Evolutionary conservation across 148 eudicot genomes (phyloP).

Genomic region (Chenopodium album): DNA sequence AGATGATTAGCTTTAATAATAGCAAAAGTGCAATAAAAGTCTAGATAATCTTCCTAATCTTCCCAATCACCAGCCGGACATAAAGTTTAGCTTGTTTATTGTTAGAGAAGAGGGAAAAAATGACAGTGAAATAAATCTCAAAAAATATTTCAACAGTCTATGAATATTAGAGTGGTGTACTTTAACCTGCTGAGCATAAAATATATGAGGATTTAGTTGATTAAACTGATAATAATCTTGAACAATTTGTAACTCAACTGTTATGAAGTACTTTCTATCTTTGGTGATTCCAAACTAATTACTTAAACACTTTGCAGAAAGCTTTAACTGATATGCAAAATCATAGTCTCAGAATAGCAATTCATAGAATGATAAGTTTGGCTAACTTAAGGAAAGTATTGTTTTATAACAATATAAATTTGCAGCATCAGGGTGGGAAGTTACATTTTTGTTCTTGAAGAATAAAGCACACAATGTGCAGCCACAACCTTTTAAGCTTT

Average conservation of each 20-base stretch:
- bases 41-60: too few species aligned
- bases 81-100: not conserved
- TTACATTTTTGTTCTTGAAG: not conserved
- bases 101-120: not conserved
- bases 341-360: not conserved
- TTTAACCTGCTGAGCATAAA: not conserved
- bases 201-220: not conserved
- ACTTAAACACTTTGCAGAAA: not conserved
- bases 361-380: not conserved
- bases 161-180: not conserved
- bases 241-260: not conserved
- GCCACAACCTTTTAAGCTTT: too few species aligned
- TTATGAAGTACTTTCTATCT: not conserved
- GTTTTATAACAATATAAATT: not conserved
- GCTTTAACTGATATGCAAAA: not conserved
- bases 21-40: too few species aligned
- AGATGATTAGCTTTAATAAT: not conserved
- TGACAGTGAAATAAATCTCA: not conserved
- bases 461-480: not conserved
- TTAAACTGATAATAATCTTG: not conserved
- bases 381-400: not conserved
- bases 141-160: not conserved
- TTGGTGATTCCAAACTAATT: not conserved
- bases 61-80: not conserved
- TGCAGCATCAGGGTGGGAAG: not conserved